These are phyloP conservation scores for Haplosporangium sp. DNA, from an alignment of 371 early-diverging fungal species.

Conservation along the genomic window DNA sequence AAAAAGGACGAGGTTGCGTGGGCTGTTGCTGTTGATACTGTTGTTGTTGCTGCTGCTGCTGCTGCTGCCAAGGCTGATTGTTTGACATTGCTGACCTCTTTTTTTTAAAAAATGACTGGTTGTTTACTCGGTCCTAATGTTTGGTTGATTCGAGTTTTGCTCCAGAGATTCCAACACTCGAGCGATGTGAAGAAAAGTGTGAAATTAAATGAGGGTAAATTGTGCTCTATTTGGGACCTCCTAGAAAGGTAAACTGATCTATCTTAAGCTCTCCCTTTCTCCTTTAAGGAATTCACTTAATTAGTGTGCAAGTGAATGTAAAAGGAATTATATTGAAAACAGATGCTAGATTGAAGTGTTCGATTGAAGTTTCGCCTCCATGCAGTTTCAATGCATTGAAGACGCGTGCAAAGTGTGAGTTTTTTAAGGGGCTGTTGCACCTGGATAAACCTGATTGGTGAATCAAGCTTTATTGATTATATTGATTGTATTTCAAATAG, in stretches of 20 bases:
- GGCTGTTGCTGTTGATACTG: constrained; percentile 14
- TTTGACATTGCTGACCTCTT: background rate
- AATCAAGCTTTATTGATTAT: background rate
- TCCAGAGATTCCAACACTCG: background rate
- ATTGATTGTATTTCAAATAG: background rate
- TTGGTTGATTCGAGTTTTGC: background rate
- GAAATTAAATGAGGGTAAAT: background rate
- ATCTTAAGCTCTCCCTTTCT: background rate
- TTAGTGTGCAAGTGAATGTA: background rate
- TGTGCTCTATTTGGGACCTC: background rate
- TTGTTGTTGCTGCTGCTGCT: constrained; percentile 1
- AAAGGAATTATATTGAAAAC: background rate
- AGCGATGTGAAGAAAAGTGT: background rate
- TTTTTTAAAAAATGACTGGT: background rate
- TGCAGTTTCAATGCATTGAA: constrained; percentile 3
- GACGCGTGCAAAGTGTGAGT: background rate
- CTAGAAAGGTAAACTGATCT: background rate
- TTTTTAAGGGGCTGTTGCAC: constrained; percentile 1
- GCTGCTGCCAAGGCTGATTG: background rate
- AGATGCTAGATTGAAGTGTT: background rate
- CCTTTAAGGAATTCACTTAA: background rate
- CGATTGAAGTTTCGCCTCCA: background rate
- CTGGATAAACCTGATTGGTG: constrained; percentile 2
- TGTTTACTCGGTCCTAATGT: background rate
- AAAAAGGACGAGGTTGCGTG: constrained; percentile 15